A percentile compares a stretch with the other conserved stretches of the same genome.
Evolutionary conservation across 345 rosid species (phyloP).

Genomic region (Dimocarpus longan): DNA sequence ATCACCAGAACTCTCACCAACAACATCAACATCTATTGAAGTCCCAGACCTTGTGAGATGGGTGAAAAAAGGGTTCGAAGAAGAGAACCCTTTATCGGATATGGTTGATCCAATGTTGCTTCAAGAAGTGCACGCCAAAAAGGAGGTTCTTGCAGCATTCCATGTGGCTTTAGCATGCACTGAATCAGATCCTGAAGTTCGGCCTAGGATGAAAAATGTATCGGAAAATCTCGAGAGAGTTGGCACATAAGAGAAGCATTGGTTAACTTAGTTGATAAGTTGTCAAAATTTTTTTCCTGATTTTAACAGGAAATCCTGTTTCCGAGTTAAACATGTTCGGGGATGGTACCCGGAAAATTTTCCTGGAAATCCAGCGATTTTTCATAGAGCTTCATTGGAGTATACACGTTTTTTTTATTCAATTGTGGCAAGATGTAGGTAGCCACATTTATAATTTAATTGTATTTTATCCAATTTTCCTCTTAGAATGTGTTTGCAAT

Average conservation of each 20-base stretch:
- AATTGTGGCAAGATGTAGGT: constrained; percentile 9
- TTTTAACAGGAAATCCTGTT: neutral
- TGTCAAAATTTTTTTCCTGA: neutral
- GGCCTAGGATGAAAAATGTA: constrained; percentile 93
- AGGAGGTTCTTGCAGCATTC: constrained; percentile 81
- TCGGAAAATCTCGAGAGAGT: constrained; percentile 83
- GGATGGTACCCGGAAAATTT: constrained; percentile 9
- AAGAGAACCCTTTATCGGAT: constrained; percentile 78
- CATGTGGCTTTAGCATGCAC: constrained; percentile 92
- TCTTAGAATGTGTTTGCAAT: constrained; percentile 20
- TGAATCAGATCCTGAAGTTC: constrained; percentile 78
- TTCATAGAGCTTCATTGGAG: constrained; percentile 9
- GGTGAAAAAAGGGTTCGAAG: constrained; percentile 93
- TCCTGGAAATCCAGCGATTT: constrained; percentile 15
- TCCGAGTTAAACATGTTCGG: neutral
- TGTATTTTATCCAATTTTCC: constrained; percentile 7
- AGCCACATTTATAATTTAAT: constrained; percentile 29
- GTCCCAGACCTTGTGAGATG: constrained; percentile 81
- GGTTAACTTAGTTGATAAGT: neutral
- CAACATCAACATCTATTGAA: constrained; percentile 67
- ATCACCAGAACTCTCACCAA: constrained; percentile 80
- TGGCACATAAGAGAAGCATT: constrained; percentile 32
- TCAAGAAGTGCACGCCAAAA: constrained; percentile 92
- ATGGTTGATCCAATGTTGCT: constrained; percentile 89
- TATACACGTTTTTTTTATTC: neutral